phyloP scores from a whole-genome alignment of 2,329 filamentous ascomycete species.

The Nemania sp. region DNA sequence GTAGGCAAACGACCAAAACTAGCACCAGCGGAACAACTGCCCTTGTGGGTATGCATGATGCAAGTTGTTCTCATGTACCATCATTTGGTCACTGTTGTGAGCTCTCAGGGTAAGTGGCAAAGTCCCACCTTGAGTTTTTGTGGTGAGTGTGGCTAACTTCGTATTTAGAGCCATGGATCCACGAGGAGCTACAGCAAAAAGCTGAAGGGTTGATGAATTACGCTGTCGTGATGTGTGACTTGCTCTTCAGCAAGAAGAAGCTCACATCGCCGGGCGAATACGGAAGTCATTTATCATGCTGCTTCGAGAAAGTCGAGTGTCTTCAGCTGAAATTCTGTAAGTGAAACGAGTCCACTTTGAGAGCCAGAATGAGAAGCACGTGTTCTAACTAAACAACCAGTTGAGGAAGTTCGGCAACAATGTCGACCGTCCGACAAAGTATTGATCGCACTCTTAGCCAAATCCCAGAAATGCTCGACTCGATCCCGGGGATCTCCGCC shows the following conservation, averaged over 20 bases:
- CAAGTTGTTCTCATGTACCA: slow-evolving; percentile 55
- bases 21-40: slow-evolving; percentile 39
- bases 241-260: slow-evolving; percentile 38
- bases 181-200: slow-evolving; percentile 24
- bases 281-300: slow-evolving; percentile 26
- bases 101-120: slow-evolving; percentile 29
- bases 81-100: slow-evolving; percentile 43
- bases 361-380: background rate
- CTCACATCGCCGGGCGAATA: slow-evolving; percentile 27
- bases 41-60: slow-evolving; percentile 56
- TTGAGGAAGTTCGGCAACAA: slow-evolving; percentile 27
- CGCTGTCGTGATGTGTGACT: slow-evolving; percentile 40
- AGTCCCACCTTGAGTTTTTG: background rate
- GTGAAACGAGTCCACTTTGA: slow-evolving; percentile 17
- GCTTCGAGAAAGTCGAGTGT: slow-evolving; percentile 31
- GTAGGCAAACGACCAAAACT: slow-evolving; percentile 27
- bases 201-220: slow-evolving; percentile 33
- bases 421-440: slow-evolving; percentile 30
- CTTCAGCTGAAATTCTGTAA: slow-evolving; percentile 35
- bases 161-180: slow-evolving; percentile 16
- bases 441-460: slow-evolving; percentile 31
- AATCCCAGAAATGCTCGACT: slow-evolving; percentile 32
- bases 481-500: slow-evolving; percentile 28
- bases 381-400: slow-evolving; percentile 22
- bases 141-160: slow-evolving; percentile 25